phyloP scores from a whole-genome alignment of 208 protist species.

The Crithidia fasciculata region DNA sequence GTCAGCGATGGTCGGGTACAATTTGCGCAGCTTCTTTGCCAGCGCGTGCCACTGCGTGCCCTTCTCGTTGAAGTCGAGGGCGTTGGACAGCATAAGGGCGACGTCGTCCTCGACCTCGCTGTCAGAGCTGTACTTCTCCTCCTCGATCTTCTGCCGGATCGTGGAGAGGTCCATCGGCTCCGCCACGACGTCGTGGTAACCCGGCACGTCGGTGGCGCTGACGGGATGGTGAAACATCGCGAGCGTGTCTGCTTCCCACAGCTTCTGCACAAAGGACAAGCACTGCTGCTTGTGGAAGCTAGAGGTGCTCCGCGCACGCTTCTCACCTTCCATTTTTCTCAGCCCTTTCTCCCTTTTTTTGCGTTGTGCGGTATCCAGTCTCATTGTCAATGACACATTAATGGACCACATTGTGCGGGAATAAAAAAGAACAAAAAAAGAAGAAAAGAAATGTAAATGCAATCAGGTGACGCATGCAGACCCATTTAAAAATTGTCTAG shows the following conservation, averaged over 20 bases:
- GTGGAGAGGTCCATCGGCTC: slow-evolving; percentile 84
- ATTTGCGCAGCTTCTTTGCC: slow-evolving; percentile 65
- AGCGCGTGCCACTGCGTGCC: slow-evolving; percentile 64
- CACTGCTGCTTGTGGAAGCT: slow-evolving; percentile 60
- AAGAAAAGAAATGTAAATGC: too few relatives aligned
- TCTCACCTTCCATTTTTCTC: slow-evolving; percentile 26
- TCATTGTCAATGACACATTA: neutral
- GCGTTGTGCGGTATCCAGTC: neutral
- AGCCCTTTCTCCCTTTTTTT: neutral
- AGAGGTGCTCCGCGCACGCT: slow-evolving; percentile 35
- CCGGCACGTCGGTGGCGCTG: slow-evolving; percentile 72
- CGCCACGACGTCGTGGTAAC: slow-evolving; percentile 72
- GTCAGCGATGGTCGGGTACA: slow-evolving; percentile 52
- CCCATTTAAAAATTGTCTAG: too few relatives aligned
- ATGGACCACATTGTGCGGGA: too few relatives aligned
- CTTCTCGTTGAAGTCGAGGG: slow-evolving; percentile 85
- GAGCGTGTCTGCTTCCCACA: slow-evolving; percentile 82
- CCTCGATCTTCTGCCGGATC: slow-evolving; percentile 69
- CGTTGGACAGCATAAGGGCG: slow-evolving; percentile 88
- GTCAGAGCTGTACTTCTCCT: slow-evolving; percentile 65
- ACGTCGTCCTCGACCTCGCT: slow-evolving; percentile 81
- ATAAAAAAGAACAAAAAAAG: too few relatives aligned
- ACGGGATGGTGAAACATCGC: slow-evolving; percentile 91
- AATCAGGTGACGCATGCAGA: too few relatives aligned
- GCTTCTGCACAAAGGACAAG: slow-evolving; percentile 62